Conservation (phyloP, 2,329 filamentous ascomycete genomes). For the Cytospora mali region DNA sequence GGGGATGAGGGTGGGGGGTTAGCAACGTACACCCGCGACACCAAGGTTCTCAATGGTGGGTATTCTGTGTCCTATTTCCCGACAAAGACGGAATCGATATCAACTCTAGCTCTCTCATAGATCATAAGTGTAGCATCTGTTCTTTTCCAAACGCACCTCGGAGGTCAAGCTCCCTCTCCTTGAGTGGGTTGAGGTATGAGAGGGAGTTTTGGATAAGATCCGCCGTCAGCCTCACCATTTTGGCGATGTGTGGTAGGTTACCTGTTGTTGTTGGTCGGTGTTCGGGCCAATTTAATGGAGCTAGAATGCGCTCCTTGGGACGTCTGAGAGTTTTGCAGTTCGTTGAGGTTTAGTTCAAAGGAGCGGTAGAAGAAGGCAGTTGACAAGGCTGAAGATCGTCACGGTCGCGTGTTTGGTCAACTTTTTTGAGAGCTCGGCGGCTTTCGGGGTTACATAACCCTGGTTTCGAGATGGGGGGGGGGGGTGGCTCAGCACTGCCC, state of each 20-base stretch:
- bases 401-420: conserved; percentile 20
- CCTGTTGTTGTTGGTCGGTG: conserved; percentile 21
- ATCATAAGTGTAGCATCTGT: conserved; percentile 87
- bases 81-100: conserved; percentile 61
- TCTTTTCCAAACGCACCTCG: conserved; percentile 97
- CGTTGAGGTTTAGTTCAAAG: not conserved
- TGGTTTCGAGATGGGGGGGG: not conserved
- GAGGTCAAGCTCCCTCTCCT: conserved; percentile 98
- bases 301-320: not conserved
- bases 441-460: not conserved
- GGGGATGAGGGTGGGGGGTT: conserved; percentile 22
- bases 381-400: conserved; percentile 8
- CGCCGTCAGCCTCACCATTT: conserved; percentile 85
- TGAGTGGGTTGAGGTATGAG: conserved; percentile 97
- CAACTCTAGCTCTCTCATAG: conserved; percentile 70
- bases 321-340: not conserved
- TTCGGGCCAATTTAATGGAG: not conserved
- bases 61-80: conserved; percentile 90
- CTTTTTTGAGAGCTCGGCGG: not conserved
- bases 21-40: conserved; percentile 76
- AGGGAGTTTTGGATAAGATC: conserved; percentile 94
- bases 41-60: conserved; percentile 97
- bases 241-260: conserved; percentile 35
- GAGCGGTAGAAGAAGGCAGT: not conserved
- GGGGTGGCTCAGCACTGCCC: not conserved